Base-by-base conservation (phyloP, 2,329 filamentous ascomycete species). In the Penicillium sp. region DNA sequence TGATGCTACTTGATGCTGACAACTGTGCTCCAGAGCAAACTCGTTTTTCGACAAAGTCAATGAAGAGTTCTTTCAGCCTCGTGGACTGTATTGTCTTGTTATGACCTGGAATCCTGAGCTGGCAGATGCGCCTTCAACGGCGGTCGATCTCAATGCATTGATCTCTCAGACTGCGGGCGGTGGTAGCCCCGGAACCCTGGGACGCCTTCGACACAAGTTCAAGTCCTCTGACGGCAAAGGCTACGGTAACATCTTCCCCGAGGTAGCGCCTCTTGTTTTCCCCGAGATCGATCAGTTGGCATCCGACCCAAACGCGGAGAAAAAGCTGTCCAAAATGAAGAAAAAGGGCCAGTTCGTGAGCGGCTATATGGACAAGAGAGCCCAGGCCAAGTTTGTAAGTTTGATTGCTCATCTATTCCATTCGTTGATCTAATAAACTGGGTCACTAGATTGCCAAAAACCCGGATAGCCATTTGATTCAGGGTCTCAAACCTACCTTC, bases 31-130 rank as follows among this genome's bases (percentile, higher is more conserved):
- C 46, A 68, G 77, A 43, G 77, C 80, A 0, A 86, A 85, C 62
- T 72, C 67, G 0, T 87, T 84, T 65, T 76, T 88, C 16, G 79
- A 85, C 61, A 71, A 75, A 35, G 77, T 85, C 63, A 88, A 87
- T 63, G 74, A 79, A 9, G 75, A 81, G 3, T 79, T 85, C 57
- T 88, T 88, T 68, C 78, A 76, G 47, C 84, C 85, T 0, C 78
- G 78, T 2, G 85, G 85, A 0, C 75, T 87, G 0, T 83, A 80
- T 69, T 80, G 77, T 58, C 72, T 84, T 21, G 75, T 88, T 37
- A 79, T 87, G 72, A 81, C 81, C 1, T 85, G 77, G 72, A 80
- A 80, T 51, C 79, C 80, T 0, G 75, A 78, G 3, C 59, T 67
- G 7, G 19, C 50, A 0, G 56, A 64, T 19, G 64, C 71, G 16